Evolutionary conservation across 2,329 filamentous ascomycete species (phyloP), one percentile per base, ranked within the genome.

Genomic region (Capronia americana): DNA sequence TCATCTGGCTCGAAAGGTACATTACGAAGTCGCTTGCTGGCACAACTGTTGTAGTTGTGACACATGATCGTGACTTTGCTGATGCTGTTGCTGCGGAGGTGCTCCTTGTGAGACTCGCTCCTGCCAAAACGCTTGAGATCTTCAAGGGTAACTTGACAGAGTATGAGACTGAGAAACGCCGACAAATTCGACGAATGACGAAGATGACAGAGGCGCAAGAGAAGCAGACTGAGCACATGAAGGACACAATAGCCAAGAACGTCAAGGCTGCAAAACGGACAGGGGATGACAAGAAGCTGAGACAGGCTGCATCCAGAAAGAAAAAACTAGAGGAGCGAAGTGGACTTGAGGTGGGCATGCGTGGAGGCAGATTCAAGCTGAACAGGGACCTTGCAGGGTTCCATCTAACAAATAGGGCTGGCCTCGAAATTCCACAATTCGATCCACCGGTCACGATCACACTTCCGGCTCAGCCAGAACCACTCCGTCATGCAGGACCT

Each of bases 171-270:
- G 83, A 87, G 61, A 90, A 75, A 44, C 51, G 71, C 11, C 61
- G 90, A 75, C 88, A 89, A 67, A 89, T 88, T 58, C 81, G 87
- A 11, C 87, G 90, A 76, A 82, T 93, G 70, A 85, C 82, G 17
- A 88, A 88, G 71, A 91, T 95, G 89, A 91, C 91, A 73, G 91
- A 92, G 24, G 91, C 92, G 0, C 89, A 94, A 74, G 91, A 95
- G 62, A 89, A 87, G 74, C 91, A 96, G 75, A 90, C 88, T 63
- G 87, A 90, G 2, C 91, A 95, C 73, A 91, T 96, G 68, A 89
- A 94, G 77, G 87, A 91, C 72, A 91, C 88, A 0, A 92, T 96
- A 58, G 83, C 86, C 23, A 86, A 89, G 66, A 94, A 91, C 71
- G 85, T 92, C 73, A 90, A 89, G 70, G 86, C 89, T 23, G 92